These are phyloP conservation scores for Histomonas meleagridis DNA, from an alignment of 208 protist genomes.

Conservation along the genomic window DNA sequence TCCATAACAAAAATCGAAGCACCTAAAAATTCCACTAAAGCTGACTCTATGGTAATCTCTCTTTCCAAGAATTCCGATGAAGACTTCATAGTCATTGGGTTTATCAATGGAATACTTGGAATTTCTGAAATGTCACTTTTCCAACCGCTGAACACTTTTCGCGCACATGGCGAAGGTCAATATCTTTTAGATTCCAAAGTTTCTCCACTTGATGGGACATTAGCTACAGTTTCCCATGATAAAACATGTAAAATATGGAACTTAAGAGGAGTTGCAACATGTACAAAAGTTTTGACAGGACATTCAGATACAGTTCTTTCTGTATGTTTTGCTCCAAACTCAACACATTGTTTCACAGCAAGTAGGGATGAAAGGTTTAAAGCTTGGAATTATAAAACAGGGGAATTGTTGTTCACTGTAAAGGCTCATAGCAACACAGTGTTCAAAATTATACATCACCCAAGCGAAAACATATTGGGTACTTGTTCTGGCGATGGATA, in stretches of 20 bases:
- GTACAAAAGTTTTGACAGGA: background rate
- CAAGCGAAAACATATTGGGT: background rate
- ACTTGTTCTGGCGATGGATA: background rate
- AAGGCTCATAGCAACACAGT: background rate
- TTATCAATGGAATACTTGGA: background rate
- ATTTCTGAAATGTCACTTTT: background rate
- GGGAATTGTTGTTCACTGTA: background rate
- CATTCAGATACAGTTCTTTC: background rate
- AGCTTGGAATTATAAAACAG: background rate
- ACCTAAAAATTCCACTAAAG: too few species aligned
- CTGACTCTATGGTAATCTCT: background rate
- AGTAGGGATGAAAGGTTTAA: background rate
- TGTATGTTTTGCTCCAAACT: background rate
- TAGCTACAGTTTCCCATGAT: background rate
- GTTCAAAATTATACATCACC: background rate
- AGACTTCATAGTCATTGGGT: background rate
- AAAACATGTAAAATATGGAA: slow-evolving; percentile 18
- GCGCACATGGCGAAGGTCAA: slow-evolving; percentile 10
- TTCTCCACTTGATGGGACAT: background rate
- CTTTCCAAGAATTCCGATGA: background rate
- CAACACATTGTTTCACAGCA: background rate
- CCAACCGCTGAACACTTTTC: background rate
- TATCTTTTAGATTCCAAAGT: background rate
- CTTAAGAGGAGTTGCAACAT: background rate
- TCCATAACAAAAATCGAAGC: background rate